Evolutionary conservation across 495 filamentous ascomycete species (phyloP).

Genomic region (Penicillium cinerascens): DNA sequence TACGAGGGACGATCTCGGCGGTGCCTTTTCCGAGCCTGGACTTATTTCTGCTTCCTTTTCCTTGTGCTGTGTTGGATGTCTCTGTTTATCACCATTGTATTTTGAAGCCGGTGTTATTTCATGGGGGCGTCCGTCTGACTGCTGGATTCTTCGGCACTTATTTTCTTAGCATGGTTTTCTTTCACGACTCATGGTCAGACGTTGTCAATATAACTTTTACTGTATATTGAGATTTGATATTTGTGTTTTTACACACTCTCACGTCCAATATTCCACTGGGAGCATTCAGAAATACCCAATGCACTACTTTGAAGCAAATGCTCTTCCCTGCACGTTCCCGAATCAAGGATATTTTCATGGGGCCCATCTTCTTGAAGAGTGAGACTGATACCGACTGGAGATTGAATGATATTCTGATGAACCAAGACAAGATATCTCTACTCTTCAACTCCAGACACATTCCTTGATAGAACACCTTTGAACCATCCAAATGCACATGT

Average conservation of each 20-base stretch:
- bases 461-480: too few species aligned
- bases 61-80: conserved; percentile 1
- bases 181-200: not conserved
- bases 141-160: not conserved
- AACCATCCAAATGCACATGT: too few species aligned
- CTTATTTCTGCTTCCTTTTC: not conserved
- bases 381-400: too few species aligned
- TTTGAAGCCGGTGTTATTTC: conserved; percentile 1
- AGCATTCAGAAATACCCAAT: too few species aligned
- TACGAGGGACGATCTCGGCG: conserved; percentile 4
- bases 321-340: too few species aligned
- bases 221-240: not conserved
- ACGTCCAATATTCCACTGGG: too few species aligned
- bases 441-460: too few species aligned
- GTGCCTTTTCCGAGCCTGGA: not conserved
- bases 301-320: too few species aligned
- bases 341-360: too few species aligned
- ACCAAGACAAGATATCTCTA: too few species aligned
- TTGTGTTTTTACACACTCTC: not conserved
- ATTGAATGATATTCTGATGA: too few species aligned
- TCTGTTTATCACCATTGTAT: not conserved
- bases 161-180: not conserved
- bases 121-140: not conserved
- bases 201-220: not conserved
- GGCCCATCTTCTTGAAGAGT: too few species aligned